Base-by-base conservation (phyloP, 768 basidiomycete genomes). In the Leccinum sublutescens region DNA sequence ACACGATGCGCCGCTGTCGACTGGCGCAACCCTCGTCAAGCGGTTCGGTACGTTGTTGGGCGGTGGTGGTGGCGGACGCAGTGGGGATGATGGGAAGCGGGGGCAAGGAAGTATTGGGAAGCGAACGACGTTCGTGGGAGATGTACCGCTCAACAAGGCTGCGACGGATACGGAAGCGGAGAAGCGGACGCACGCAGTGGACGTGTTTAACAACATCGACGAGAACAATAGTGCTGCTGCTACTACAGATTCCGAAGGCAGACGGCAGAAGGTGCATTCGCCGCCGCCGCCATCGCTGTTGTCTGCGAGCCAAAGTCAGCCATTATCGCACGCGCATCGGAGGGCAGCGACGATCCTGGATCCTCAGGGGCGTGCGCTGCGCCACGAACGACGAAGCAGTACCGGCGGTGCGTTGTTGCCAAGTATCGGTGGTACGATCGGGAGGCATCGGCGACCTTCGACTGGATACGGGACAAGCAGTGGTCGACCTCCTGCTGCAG, bases 341-440 rank as follows among this genome's bases (percentile, higher is more conserved):
- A 79, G 91, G 5, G 90, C 91, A 4, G 89, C 90, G 58, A 91
- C 91, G 17, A 79, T 92, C 38, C 69, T 92, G 34, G 91, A 93
- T 70, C 82, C 89, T 0, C 80, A 84, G 51, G 82, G 85, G 27
- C 78, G 85, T 14, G 75, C 85, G 23, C 76, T 78, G 14, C 78
- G 85, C 47, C 91, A 93, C 68, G 88, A 89, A 62, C 78, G 91
- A 67, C 75, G 91, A 67, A 90, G 88, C 67, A 91, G 89, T 66
- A 89, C 87, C 0, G 87, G 89, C 29, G 89, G 83, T 23, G 83
- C 85, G 50, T 69, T 84, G 48, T 68, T 84, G 15, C 76, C 67
- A 2, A 66, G 64, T 54, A 69, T 78, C 25, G 81, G 79, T 12
- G 85, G 84, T 15, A 84, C 86, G 4, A 79, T 89, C 59, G 86